These are phyloP conservation scores for Candida palmyrensis DNA, from an alignment of 805 yeast genomes.

Conservation along the genomic window DNA sequence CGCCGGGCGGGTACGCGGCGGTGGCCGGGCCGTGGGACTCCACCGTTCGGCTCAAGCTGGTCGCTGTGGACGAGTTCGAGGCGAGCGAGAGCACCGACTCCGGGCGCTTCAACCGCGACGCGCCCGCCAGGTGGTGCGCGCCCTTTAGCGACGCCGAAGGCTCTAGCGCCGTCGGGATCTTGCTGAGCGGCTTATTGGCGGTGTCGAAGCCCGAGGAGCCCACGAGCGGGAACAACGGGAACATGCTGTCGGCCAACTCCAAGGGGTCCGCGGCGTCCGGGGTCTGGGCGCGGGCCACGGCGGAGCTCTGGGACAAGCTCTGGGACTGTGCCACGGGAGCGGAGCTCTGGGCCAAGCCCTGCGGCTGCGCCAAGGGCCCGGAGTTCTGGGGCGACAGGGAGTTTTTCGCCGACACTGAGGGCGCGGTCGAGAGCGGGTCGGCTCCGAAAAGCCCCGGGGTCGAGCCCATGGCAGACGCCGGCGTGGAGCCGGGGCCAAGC, in stretches of 20 bases:
- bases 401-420: constrained; percentile 16
- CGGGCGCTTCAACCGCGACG: constrained; percentile 27
- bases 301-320: background rate
- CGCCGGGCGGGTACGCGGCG: constrained; percentile 4
- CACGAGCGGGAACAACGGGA: constrained; percentile 39
- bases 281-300: constrained; percentile 1
- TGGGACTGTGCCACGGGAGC: too few relatives aligned
- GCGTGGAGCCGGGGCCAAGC: background rate
- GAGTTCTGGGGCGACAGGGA: background rate
- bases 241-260: constrained; percentile 26
- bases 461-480: background rate
- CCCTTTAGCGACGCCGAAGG: constrained; percentile 11
- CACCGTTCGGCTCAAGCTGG: constrained; percentile 1
- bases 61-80: constrained; percentile 27
- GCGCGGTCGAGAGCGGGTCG: background rate
- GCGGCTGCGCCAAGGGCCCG: too few relatives aligned
- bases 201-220: constrained; percentile 34
- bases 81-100: constrained; percentile 36
- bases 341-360: background rate
- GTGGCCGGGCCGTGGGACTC: constrained; percentile 1
- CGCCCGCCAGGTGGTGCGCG: background rate
- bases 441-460: background rate
- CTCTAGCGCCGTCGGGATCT: constrained; percentile 30
- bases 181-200: constrained; percentile 11
- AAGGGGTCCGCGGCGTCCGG: background rate